Evolutionary conservation across 176 grass and related monocot species (phyloP).

Genomic region (Tillandsia leiboldiana): DNA sequence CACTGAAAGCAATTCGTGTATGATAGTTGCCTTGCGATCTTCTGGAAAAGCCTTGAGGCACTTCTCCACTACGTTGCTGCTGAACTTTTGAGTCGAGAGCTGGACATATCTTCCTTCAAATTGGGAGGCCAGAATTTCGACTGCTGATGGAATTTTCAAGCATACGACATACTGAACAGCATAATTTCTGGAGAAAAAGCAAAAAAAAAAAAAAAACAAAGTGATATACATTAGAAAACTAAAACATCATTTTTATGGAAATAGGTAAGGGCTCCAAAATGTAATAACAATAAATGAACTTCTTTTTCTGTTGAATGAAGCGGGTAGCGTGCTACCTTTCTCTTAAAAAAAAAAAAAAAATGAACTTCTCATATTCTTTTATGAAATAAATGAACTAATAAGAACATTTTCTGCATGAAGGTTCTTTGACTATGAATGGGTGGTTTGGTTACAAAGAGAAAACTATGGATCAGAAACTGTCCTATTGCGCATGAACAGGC

Average conservation of each 20-base stretch:
- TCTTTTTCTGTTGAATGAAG: too few species aligned
- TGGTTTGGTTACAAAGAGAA: too few species aligned
- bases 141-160: constrained; percentile 45
- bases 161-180: constrained; percentile 72
- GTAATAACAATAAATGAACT: too few species aligned
- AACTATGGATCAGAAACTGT: too few species aligned
- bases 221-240: neutral
- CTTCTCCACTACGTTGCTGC: constrained; percentile 95
- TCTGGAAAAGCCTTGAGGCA: constrained; percentile 61
- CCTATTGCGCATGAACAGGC: too few species aligned
- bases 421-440: too few species aligned
- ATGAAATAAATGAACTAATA: too few species aligned
- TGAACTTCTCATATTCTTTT: too few species aligned
- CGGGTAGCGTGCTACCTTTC: too few species aligned
- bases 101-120: constrained; percentile 71
- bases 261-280: too few species aligned
- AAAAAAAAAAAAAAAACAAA: neutral
- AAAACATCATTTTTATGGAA: neutral
- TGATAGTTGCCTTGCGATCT: constrained; percentile 45
- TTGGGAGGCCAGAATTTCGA: constrained; percentile 46
- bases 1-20: constrained; percentile 48
- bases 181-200: constrained; percentile 65
- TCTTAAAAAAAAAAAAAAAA: too few species aligned
- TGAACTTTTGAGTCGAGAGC: constrained; percentile 82
- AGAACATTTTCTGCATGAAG: too few species aligned